phyloP scores from a whole-genome alignment of 164 flowering plant genomes.

The Euptelea pleiosperma region DNA sequence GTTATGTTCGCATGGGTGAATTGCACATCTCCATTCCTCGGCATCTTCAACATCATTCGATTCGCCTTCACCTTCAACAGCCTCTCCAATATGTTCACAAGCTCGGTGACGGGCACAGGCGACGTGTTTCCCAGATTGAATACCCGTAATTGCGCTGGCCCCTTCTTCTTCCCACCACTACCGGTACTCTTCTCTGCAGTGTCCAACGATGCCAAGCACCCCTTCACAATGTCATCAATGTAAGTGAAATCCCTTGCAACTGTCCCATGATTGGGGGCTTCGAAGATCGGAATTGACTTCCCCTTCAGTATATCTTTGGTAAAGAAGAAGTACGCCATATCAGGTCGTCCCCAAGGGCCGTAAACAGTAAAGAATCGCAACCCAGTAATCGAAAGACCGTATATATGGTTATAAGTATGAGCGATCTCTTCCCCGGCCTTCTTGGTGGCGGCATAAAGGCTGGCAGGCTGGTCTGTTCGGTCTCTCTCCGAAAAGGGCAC shows the following conservation, averaged over 20 bases:
- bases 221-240: slow-evolving; percentile 76
- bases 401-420: slow-evolving; percentile 80
- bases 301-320: slow-evolving; percentile 79
- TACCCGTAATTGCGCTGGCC: slow-evolving; percentile 76
- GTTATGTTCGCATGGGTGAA: slow-evolving; percentile 91
- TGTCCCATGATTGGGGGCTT: slow-evolving; percentile 69
- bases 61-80: slow-evolving; percentile 82
- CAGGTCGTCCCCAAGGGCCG: slow-evolving; percentile 97
- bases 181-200: slow-evolving; percentile 82
- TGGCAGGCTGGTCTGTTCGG: slow-evolving; percentile 92
- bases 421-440: slow-evolving; percentile 93
- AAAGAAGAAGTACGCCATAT: slow-evolving; percentile 94
- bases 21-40: slow-evolving; percentile 89
- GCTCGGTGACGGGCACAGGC: slow-evolving; percentile 72
- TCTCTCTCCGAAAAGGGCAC: slow-evolving; percentile 87
- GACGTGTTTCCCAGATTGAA: slow-evolving; percentile 80
- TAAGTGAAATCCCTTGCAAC: slow-evolving; percentile 93
- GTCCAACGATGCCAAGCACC: slow-evolving; percentile 61
- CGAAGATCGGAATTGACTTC: slow-evolving; percentile 68
- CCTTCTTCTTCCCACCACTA: slow-evolving; percentile 90
- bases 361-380: slow-evolving; percentile 89
- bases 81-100: slow-evolving; percentile 82
- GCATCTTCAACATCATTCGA: slow-evolving; percentile 65
- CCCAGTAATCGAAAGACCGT: slow-evolving; percentile 87
- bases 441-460: slow-evolving; percentile 92